Conservation (phyloP, 208 protist species). For the Tritrichomonas musculus region DNA sequence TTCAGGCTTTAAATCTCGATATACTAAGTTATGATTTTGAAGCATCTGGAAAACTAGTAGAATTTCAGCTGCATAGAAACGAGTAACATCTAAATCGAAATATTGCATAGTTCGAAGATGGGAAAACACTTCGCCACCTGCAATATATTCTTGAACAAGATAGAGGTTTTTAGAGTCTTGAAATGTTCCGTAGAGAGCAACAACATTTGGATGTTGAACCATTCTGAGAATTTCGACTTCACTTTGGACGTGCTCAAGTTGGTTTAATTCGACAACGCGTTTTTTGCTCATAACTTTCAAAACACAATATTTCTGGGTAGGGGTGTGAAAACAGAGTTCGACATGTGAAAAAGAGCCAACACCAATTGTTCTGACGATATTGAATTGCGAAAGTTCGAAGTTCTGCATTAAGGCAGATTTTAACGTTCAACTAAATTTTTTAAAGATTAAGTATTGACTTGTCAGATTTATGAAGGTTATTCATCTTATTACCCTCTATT, state of each 20-base stretch:
- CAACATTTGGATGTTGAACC: conserved; percentile 14
- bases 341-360: conserved; percentile 19
- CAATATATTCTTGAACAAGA: background rate
- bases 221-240: background rate
- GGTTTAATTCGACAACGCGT: background rate
- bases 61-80: conserved; percentile 43
- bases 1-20: conserved; percentile 54
- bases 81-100: conserved; percentile 8
- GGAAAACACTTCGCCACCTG: conserved; percentile 22
- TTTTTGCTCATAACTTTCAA: background rate
- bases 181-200: background rate
- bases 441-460: no score
- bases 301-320: background rate
- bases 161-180: background rate
- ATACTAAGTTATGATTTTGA: conserved; percentile 44
- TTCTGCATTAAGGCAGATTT: no score
- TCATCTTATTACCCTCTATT: no score
- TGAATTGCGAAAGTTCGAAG: background rate
- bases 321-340: background rate
- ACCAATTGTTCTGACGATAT: background rate
- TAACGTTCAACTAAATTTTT: no score
- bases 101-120: background rate
- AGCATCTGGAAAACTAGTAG: conserved; percentile 51
- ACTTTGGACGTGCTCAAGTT: background rate
- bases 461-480: no score